Percentiles rank a stretch among this genome's conserved stretches.
These are phyloP conservation scores for Aureobasidium zeae DNA, from an alignment of 2,329 filamentous ascomycete genomes.

Conservation along the genomic window DNA sequence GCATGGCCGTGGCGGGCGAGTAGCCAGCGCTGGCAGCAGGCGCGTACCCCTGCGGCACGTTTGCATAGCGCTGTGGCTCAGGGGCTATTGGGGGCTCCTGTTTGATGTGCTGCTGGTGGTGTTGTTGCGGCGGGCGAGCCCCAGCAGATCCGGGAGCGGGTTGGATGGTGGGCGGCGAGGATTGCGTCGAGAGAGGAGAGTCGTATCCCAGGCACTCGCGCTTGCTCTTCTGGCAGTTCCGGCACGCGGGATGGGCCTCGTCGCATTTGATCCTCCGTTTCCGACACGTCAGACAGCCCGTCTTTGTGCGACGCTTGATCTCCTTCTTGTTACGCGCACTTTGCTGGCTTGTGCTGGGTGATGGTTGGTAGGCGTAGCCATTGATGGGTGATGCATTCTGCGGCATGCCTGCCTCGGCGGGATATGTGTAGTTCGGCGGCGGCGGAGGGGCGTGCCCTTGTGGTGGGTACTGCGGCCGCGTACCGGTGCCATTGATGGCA, in stretches of 20 bases:
- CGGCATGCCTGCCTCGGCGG: slow-evolving; percentile 8
- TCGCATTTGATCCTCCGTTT: slow-evolving; percentile 96
- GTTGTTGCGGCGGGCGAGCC: slow-evolving; percentile 17
- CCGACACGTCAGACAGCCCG: slow-evolving; percentile 71
- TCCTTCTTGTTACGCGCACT: slow-evolving; percentile 60
- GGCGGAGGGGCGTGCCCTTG: slow-evolving; percentile 2
- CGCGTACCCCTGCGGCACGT: slow-evolving; percentile 35
- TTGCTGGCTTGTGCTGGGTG: slow-evolving; percentile 41
- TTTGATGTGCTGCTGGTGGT: slow-evolving; percentile 25
- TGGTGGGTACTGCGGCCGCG: slow-evolving; percentile 1
- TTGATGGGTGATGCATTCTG: slow-evolving; percentile 15
- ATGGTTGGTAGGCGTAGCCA: slow-evolving; percentile 34
- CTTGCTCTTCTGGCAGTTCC: slow-evolving; percentile 83
- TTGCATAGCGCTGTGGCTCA: slow-evolving; percentile 26
- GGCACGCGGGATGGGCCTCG: slow-evolving; percentile 76
- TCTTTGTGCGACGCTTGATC: slow-evolving; percentile 67
- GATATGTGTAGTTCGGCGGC: slow-evolving; percentile 4
- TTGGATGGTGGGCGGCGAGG: slow-evolving; percentile 62
- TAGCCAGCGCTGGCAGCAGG: slow-evolving; percentile 28
- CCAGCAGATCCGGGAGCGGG: slow-evolving; percentile 47
- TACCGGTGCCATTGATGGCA: slow-evolving; percentile 7
- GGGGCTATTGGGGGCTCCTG: slow-evolving; percentile 21
- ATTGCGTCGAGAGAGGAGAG: slow-evolving; percentile 70
- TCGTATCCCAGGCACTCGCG: slow-evolving; percentile 81
- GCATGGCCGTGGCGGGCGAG: slow-evolving; percentile 17